Conservation (phyloP, 1,139 yeast genomes). For the Geotrichum restrictum region DNA sequence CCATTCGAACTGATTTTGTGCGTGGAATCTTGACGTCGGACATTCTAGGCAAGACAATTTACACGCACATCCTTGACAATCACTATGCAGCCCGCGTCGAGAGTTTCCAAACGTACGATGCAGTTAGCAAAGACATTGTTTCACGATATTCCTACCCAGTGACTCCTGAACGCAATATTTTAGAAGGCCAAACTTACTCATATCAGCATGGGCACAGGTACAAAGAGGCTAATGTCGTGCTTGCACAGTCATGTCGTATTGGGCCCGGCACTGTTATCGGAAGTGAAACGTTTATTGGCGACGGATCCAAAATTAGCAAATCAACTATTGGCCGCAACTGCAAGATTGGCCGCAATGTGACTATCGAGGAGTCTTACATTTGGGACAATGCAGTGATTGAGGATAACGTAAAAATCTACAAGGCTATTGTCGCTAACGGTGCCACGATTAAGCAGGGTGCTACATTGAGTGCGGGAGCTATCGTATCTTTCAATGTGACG, state of each 20-base stretch:
- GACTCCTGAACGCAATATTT: slow-evolving; percentile 77
- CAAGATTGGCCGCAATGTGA: slow-evolving; percentile 72
- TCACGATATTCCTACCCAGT: slow-evolving; percentile 92
- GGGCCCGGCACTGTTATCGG: slow-evolving; percentile 79
- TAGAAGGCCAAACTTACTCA: slow-evolving; percentile 65
- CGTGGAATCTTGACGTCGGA: slow-evolving; percentile 89
- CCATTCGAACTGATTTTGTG: slow-evolving; percentile 79
- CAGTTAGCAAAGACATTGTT: slow-evolving; percentile 83
- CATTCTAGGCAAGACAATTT: slow-evolving; percentile 82
- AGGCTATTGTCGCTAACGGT: slow-evolving; percentile 65
- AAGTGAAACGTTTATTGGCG: slow-evolving; percentile 60
- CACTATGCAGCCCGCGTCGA: slow-evolving; percentile 92
- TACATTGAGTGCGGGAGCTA: slow-evolving; percentile 59
- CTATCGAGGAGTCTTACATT: slow-evolving; percentile 67
- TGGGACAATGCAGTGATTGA: slow-evolving; percentile 80
- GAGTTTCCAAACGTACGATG: slow-evolving; percentile 87
- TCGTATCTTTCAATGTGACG: slow-evolving; percentile 70
- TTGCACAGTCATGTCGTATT: slow-evolving; percentile 88
- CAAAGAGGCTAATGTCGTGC: slow-evolving; percentile 72
- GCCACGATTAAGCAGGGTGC: slow-evolving; percentile 54
- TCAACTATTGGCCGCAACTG: slow-evolving; percentile 85
- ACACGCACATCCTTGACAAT: slow-evolving; percentile 71
- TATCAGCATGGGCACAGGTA: slow-evolving; percentile 84
- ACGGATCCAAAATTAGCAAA: slow-evolving; percentile 49
- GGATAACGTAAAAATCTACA: slow-evolving; percentile 55